phyloP scores from a whole-genome alignment of 345 rosid species.

The Populus alba region DNA sequence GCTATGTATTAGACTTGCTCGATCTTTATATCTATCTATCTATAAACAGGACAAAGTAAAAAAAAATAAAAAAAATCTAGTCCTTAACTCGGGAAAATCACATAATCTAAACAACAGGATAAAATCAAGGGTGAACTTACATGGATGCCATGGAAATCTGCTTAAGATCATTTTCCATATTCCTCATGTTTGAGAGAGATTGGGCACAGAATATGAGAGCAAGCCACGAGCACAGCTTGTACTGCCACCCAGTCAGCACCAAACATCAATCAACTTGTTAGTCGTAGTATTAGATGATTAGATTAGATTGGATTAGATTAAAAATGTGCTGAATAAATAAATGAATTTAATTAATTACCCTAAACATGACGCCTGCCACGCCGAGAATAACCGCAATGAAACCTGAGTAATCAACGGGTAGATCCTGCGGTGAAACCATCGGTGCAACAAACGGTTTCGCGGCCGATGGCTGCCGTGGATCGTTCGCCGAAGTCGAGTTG shows the following conservation, averaged over 20 bases:
- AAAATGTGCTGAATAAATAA: background rate
- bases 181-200: conserved; percentile 84
- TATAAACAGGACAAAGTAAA: background rate
- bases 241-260: conserved; percentile 39
- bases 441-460: conserved; percentile 61
- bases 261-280: background rate
- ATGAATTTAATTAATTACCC: conserved; percentile 34
- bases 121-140: conserved; percentile 41
- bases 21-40: background rate
- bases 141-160: conserved; percentile 98
- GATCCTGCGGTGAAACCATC: conserved; percentile 62
- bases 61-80: no score
- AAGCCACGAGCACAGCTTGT: conserved; percentile 94
- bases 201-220: conserved; percentile 95
- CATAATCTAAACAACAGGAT: background rate
- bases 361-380: conserved; percentile 88
- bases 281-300: background rate
- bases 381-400: conserved; percentile 91
- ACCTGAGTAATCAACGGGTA: conserved; percentile 95
- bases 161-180: conserved; percentile 83
- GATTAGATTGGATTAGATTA: background rate
- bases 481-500: conserved; percentile 56
- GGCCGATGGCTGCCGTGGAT: conserved; percentile 81
- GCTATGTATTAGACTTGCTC: background rate
- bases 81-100: no score